Base-by-base conservation (phyloP, 441 rosid species). In the Flueggea neowawraea region DNA sequence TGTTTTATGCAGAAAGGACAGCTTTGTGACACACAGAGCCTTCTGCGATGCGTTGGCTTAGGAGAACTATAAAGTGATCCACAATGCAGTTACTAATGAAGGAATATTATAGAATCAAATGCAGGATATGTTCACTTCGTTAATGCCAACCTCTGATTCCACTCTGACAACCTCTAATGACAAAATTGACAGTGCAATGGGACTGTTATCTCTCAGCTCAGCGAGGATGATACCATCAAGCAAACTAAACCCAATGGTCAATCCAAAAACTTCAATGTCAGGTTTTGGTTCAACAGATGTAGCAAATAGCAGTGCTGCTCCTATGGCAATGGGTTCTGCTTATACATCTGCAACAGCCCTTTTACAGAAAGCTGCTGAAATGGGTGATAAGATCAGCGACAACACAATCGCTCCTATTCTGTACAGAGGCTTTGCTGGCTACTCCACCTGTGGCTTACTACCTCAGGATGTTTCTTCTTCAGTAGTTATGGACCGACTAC, bases 11-110 rank as follows among this genome's bases (percentile, higher is more conserved):
- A 82, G 87, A 74, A 86, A 80, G 75, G 87, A 84, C 75, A 80
- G 84, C 75, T 86, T 82, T 33, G 84, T 82, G 31, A 82, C 84
- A 4, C 92, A 80, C 55, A 73, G 84, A 76, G 86, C 91, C 56
- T 83, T 83, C 69, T 81, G 88, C 28, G 86, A 83, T 67, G 87
- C 87, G 52, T 11, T 84, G 55, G 77, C 89, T 5, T 84, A 80
- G 69, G 84, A 81, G 62, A 86, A 71, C 55, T 59, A 73, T 77
- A 76, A 57, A 58, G 71, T 66, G 59, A 79, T 63, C 62, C 82
- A 64, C 67, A 79, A 76, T 47, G 60, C 63, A 22, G 57, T 58
- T 3, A 54, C 62, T 22, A 13, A 63, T 0, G 73, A 65, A 57
- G 80, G 73, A 58, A 56, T 72, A 57, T 41, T 63, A n/a, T 75